Conservation (phyloP, 2,329 filamentous ascomycete species). For the Colletotrichum tofieldiae region DNA sequence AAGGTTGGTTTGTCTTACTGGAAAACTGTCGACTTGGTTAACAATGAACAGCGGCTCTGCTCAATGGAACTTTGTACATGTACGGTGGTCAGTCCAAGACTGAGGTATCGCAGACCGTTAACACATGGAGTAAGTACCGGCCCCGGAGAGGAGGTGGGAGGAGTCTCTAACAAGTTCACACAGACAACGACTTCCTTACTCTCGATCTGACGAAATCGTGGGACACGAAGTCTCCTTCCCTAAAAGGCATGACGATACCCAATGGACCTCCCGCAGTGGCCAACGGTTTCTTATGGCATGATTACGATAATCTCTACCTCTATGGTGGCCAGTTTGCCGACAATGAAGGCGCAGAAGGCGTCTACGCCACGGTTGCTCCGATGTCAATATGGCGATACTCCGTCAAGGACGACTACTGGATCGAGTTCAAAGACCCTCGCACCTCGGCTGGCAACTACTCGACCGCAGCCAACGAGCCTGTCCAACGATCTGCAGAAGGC, state of each 20-base stretch:
- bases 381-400: conserved; percentile 81
- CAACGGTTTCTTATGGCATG: conserved; percentile 83
- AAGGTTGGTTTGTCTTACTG: conserved; percentile 59
- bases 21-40: not conserved
- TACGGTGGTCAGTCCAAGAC: conserved; percentile 80
- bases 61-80: conserved; percentile 84
- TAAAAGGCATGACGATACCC: conserved; percentile 75
- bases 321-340: conserved; percentile 84
- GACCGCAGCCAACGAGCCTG: conserved; percentile 65
- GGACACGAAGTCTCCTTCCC: conserved; percentile 74
- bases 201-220: conserved; percentile 83
- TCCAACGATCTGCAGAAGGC: conserved; percentile 82
- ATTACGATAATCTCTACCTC: conserved; percentile 77
- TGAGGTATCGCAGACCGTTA: conserved; percentile 67
- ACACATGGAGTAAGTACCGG: conserved; percentile 77
- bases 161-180: conserved; percentile 30
- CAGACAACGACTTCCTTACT: conserved; percentile 80
- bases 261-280: conserved; percentile 80
- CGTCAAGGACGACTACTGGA: conserved; percentile 73
- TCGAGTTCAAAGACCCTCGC: conserved; percentile 71
- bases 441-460: conserved; percentile 77
- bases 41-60: conserved; percentile 67
- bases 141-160: not conserved
- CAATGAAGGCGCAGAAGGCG: conserved; percentile 53
- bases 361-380: conserved; percentile 68